Percentiles rank a stretch among this genome's conserved stretches.
phyloP scores from a whole-genome alignment of 2,329 filamentous ascomycete genomes.

The Blastomyces parvus region DNA sequence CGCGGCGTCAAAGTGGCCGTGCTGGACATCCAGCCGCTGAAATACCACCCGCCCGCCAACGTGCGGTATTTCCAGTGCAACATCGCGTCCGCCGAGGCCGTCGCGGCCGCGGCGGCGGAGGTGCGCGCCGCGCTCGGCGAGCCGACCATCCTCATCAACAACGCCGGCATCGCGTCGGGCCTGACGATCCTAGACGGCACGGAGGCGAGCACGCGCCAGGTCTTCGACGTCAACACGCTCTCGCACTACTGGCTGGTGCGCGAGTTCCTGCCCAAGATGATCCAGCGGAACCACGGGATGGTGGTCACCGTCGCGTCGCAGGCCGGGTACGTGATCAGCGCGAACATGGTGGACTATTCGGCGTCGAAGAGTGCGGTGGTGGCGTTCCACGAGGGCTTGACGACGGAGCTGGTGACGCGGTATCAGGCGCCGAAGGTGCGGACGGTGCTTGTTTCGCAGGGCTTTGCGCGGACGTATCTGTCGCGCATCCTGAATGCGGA shows the following conservation, averaged over 20 bases:
- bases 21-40: conserved; percentile 57
- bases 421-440: conserved; percentile 56
- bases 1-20: conserved; percentile 59
- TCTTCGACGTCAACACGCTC: conserved; percentile 62
- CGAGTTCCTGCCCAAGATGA: conserved; percentile 59
- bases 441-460: conserved; percentile 57
- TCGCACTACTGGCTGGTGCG: conserved; percentile 58
- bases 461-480: conserved; percentile 52
- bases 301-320: conserved; percentile 60
- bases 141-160: conserved; percentile 64
- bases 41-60: conserved; percentile 21
- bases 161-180: conserved; percentile 55
- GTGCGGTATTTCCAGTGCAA: conserved; percentile 64
- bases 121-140: conserved; percentile 44
- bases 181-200: conserved; percentile 51
- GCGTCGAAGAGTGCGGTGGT: conserved; percentile 57
- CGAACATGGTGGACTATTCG: conserved; percentile 59
- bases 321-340: conserved; percentile 51
- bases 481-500: conserved; percentile 49
- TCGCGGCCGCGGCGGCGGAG: conserved; percentile 47
- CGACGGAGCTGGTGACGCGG: conserved; percentile 47
- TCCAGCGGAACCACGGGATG: conserved; percentile 58
- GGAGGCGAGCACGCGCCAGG: conserved; percentile 52
- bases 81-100: conserved; percentile 49
- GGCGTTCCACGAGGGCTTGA: conserved; percentile 58